Base-by-base conservation (phyloP, 2,329 filamentous ascomycete species). In the Aspergillus floridensis region DNA sequence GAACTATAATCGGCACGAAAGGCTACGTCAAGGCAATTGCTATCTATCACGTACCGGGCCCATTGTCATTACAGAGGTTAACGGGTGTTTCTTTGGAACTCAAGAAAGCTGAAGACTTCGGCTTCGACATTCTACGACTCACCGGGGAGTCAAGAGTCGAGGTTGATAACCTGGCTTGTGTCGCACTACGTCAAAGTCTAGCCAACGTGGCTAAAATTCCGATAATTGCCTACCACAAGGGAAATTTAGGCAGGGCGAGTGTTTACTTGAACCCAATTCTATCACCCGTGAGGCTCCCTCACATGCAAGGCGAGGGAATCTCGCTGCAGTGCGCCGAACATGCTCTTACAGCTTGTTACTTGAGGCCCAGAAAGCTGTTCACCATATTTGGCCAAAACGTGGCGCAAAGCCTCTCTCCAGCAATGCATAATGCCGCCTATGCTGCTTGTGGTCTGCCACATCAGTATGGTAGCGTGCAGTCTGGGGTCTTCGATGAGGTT, bases 351-450 rank as follows among this genome's bases (percentile, higher is more conserved):
- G 22, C 50, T 2, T 53, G 50, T 19, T 26, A 16, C 21, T 16
- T 53, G 4, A 32, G 24, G 5, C 32, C 50, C 6, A 44, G 22
- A n/a, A 38, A 7, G 24, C n/a, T 10, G 3, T 71, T 69, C 38
- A 64, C 62, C 3, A 64, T 72, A 4, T 60, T 71, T 49, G 70
- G 70, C 5, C 55, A 65, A 38, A 63, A 52, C 35, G 60, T 71
- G 1, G 57, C 60, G 16, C 53, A 66, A 44, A 71, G 63, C 58
- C 53, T 68, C 8, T 71, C 68, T 2, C 69, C 69, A 41, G 60
- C 62, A 24, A 69, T 71, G 65, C 69, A 71, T 53, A 68, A 66
- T 52, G 61, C 65, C 7, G 68, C 63, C 19, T 71, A 67, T 51
- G 35, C 12, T 7, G 60, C 64, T 19, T 63, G 63, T 41, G 69